These are phyloP conservation scores for Trypanosoma congolense DNA, from an alignment of 208 protist genomes.

Conservation along the genomic window DNA sequence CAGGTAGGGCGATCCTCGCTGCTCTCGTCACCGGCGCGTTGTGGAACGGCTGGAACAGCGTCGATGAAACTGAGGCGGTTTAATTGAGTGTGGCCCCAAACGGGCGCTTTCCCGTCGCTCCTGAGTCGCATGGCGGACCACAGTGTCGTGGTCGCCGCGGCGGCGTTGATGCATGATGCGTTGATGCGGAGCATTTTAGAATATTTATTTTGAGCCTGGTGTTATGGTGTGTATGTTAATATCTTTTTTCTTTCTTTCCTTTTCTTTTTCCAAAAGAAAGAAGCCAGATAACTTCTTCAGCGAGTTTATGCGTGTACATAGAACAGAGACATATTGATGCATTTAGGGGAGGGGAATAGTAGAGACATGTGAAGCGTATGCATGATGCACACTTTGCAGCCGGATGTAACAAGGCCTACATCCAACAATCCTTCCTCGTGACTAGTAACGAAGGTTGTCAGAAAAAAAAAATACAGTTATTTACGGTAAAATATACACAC, in stretches of 20 bases:
- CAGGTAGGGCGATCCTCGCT: slow-evolving; percentile 11
- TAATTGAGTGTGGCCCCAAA: slow-evolving; percentile 15
- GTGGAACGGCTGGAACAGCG: not conserved
- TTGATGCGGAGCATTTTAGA: not conserved
- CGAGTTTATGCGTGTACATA: not conserved
- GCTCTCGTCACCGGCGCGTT: slow-evolving; percentile 4
- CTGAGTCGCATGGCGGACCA: not conserved
- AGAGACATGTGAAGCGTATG: not conserved
- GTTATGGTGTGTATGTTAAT: not conserved
- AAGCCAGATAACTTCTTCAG: not conserved
- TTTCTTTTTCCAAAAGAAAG: not conserved
- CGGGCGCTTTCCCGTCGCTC: not conserved
- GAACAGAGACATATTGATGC: not conserved
- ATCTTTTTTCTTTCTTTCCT: not conserved
- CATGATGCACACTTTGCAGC: too few species aligned
- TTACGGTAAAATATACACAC: not conserved
- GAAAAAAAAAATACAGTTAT: not conserved
- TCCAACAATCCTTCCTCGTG: too few species aligned
- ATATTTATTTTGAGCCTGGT: not conserved
- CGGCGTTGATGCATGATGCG: not conserved
- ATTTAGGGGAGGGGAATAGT: not conserved
- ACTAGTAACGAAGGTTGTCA: too few species aligned
- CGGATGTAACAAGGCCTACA: too few species aligned
- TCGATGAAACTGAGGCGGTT: slow-evolving; percentile 24
- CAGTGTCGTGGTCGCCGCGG: not conserved